Evolutionary conservation across 2,329 filamentous ascomycete species (phyloP).

Genomic region (Allantophomopsis cytisporea): DNA sequence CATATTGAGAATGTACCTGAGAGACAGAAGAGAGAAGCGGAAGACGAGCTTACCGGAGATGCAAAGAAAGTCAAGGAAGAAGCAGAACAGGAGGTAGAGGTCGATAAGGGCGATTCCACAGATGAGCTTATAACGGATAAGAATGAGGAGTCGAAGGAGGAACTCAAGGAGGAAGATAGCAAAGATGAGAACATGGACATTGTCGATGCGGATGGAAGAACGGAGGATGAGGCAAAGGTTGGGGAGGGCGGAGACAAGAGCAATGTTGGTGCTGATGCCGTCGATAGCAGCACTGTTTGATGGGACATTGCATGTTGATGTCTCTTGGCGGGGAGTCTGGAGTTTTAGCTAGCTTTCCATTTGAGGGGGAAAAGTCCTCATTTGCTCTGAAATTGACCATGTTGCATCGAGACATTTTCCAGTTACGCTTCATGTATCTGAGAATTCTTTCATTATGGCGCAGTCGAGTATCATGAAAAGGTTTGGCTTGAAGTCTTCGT

Average conservation of each 20-base stretch:
- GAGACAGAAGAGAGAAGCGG: constrained; percentile 11
- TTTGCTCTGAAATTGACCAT: too few relatives aligned
- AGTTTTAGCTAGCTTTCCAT: too few relatives aligned
- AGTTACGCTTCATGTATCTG: too few relatives aligned
- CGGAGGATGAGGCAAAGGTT: constrained; percentile 4
- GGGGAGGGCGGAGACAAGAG: constrained; percentile 3
- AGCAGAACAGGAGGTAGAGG: constrained; percentile 29
- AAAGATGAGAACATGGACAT: constrained; percentile 3
- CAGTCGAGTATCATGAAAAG: too few relatives aligned
- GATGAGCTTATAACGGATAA: constrained; percentile 6
- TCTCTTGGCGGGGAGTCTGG: too few relatives aligned
- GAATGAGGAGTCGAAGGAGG: constrained; percentile 3
- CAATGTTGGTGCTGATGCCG: constrained; percentile 7
- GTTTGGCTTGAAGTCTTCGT: too few relatives aligned
- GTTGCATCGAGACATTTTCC: too few relatives aligned
- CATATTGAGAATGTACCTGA: constrained; percentile 21
- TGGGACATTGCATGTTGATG: background rate
- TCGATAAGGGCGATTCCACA: constrained; percentile 18
- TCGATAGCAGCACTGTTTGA: constrained; percentile 10
- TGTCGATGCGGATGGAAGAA: constrained; percentile 9
- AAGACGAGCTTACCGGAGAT: constrained; percentile 15
- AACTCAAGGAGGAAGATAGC: constrained; percentile 2
- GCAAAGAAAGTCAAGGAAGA: constrained; percentile 42
- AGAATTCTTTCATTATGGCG: too few relatives aligned
- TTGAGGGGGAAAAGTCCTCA: too few relatives aligned